Evolutionary conservation across 805 yeast species (phyloP).

Genomic region (Wickerhamomyces ciferrii): DNA sequence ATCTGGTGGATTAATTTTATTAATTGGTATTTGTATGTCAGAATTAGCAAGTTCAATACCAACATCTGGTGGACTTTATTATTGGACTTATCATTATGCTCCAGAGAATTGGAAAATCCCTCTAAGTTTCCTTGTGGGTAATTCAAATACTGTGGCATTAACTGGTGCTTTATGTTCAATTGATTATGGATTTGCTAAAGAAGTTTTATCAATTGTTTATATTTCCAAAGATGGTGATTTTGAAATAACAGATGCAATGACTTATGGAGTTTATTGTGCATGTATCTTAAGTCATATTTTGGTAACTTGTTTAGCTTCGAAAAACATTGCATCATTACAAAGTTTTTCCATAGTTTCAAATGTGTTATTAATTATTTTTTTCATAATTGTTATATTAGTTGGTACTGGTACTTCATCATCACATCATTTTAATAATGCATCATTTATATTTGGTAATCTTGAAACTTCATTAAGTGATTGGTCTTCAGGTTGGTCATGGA

Average conservation of each 20-base stretch:
- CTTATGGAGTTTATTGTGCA: slow-evolving; percentile 64
- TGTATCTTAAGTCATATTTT: slow-evolving; percentile 47
- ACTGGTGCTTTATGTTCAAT: slow-evolving; percentile 64
- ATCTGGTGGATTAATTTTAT: slow-evolving; percentile 48
- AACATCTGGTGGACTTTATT: slow-evolving; percentile 71
- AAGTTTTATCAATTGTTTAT: slow-evolving; percentile 53
- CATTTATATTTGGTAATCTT: slow-evolving; percentile 44
- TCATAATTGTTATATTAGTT: slow-evolving; percentile 60
- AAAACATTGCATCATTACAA: slow-evolving; percentile 53
- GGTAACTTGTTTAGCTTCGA: slow-evolving; percentile 53
- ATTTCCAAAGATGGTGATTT: slow-evolving; percentile 50
- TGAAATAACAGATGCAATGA: slow-evolving; percentile 44
- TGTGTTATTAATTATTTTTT: slow-evolving; percentile 43
- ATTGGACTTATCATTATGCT: slow-evolving; percentile 64
- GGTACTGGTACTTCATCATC: too few relatives aligned
- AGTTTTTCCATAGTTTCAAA: slow-evolving; percentile 52
- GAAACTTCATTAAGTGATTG: slow-evolving; percentile 50
- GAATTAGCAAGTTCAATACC: slow-evolving; percentile 68
- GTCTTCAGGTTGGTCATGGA: slow-evolving; percentile 59
- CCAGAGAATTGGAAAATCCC: slow-evolving; percentile 48
- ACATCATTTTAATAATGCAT: slow-evolving; percentile 34
- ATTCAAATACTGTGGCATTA: slow-evolving; percentile 62
- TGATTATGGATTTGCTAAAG: slow-evolving; percentile 62
- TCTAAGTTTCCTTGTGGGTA: slow-evolving; percentile 58
- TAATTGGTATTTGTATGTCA: slow-evolving; percentile 59